Conservation (phyloP, 169 alveolate species). For the Cryptosporidium xiaoi region DNA sequence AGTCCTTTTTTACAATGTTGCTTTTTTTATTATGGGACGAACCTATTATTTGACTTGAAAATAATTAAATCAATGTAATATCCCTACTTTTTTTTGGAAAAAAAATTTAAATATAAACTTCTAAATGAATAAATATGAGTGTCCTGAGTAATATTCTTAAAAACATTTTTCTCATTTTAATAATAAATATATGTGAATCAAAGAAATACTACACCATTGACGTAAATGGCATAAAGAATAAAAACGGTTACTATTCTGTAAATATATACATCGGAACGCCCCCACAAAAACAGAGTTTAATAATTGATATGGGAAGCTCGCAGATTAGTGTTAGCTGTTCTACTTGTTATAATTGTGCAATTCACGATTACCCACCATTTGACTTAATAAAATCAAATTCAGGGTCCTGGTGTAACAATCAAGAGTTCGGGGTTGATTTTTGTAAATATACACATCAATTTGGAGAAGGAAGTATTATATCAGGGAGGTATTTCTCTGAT, state of each 20-base stretch:
- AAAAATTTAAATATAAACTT: not conserved
- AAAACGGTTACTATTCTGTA: constrained; percentile 29
- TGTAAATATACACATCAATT: constrained; percentile 77
- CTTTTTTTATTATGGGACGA: not conserved
- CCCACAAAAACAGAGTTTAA: constrained; percentile 78
- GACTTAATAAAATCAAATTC: constrained; percentile 69
- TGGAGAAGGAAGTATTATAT: constrained; percentile 79
- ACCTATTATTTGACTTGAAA: not conserved
- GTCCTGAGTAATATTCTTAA: not conserved
- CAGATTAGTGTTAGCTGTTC: constrained; percentile 79
- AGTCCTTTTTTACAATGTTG: not conserved
- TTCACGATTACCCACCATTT: constrained; percentile 78
- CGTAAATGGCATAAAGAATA: constrained; percentile 2
- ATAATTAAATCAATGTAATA: not conserved
- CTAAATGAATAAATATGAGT: too few species aligned
- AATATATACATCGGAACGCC: constrained; percentile 55
- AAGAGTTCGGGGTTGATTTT: constrained; percentile 4
- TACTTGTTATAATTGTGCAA: constrained; percentile 78
- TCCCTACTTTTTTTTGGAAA: not conserved
- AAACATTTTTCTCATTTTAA: not conserved
- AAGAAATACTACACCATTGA: not conserved
- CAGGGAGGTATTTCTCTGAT: constrained; percentile 78
- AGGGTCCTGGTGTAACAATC: constrained; percentile 54
- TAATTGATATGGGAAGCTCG: constrained; percentile 81
- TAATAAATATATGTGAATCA: not conserved